A percentile compares a stretch with the other conserved stretches of the same genome.
Conservation (phyloP, 331 rosid species). For the Arachis monticola region DNA sequence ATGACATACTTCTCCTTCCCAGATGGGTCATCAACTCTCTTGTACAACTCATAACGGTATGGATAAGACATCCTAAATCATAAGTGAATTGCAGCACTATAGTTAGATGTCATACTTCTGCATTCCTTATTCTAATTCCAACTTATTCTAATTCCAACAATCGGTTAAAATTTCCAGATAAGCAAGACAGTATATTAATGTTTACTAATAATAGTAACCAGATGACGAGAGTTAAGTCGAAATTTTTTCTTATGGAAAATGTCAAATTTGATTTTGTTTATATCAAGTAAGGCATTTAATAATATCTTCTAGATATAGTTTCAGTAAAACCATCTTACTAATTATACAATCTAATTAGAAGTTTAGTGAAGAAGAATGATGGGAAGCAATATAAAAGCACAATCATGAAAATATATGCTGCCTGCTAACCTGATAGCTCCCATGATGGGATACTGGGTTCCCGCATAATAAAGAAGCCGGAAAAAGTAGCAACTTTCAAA, state of each 20-base stretch:
- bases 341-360: slow-evolving; percentile 15
- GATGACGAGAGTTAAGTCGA: background rate
- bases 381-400: slow-evolving; percentile 27
- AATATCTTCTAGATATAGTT: slow-evolving; percentile 4
- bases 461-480: slow-evolving; percentile 95
- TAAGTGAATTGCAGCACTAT: slow-evolving; percentile 12
- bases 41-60: slow-evolving; percentile 72
- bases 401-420: slow-evolving; percentile 13
- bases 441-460: slow-evolving; percentile 97
- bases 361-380: slow-evolving; percentile 4
- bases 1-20: slow-evolving; percentile 76
- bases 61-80: slow-evolving; percentile 81
- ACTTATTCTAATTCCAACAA: background rate
- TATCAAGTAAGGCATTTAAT: slow-evolving; percentile 4
- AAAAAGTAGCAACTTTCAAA: slow-evolving; percentile 84
- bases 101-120: background rate
- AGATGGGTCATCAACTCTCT: slow-evolving; percentile 75
- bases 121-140: background rate
- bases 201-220: background rate
- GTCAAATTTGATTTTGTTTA: background rate
- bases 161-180: background rate
- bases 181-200: background rate
- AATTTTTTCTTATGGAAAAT: no score
- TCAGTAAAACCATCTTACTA: background rate
- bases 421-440: slow-evolving; percentile 84